Percentiles rank a stretch among this genome's conserved stretches.
These are phyloP conservation scores for Rutstroemia sp. DNA, from an alignment of 2,329 filamentous ascomycete genomes.

Conservation along the genomic window DNA sequence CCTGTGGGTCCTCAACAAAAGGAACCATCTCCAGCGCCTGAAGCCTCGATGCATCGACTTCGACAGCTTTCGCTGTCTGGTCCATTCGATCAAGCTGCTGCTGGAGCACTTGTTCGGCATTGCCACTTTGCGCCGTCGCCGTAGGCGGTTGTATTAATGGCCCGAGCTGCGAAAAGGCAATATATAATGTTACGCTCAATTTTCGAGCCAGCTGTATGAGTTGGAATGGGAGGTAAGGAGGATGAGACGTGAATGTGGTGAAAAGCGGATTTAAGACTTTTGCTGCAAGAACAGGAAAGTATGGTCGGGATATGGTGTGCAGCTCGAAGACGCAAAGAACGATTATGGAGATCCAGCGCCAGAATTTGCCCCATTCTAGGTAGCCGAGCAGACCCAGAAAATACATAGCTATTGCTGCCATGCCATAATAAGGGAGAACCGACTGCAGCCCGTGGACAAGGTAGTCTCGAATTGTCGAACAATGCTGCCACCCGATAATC, in stretches of 20 bases:
- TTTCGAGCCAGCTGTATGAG: conserved; percentile 68
- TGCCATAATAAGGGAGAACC: conserved; percentile 53
- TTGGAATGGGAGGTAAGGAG: conserved; percentile 79
- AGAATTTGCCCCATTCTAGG: conserved; percentile 59
- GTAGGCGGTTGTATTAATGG: conserved; percentile 47
- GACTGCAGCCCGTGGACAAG: conserved; percentile 57
- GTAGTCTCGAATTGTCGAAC: conserved; percentile 65
- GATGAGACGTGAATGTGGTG: conserved; percentile 34
- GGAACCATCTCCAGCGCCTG: conserved; percentile 75
- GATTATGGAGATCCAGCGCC: conserved; percentile 53
- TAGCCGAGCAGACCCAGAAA: conserved; percentile 58
- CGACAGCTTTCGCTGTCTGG: conserved; percentile 47
- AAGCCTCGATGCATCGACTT: conserved; percentile 62
- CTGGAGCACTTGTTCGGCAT: conserved; percentile 42
- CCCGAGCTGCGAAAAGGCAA: conserved; percentile 74
- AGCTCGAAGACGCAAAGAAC: conserved; percentile 50
- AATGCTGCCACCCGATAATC: conserved; percentile 57
- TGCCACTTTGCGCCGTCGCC: conserved; percentile 26
- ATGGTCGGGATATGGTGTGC: conserved; percentile 47
- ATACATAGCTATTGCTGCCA: conserved; percentile 51
- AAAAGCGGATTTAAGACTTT: conserved; percentile 39
- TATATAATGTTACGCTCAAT: conserved; percentile 69
- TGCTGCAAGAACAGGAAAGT: conserved; percentile 39
- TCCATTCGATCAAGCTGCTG: conserved; percentile 64
- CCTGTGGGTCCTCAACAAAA: conserved; percentile 64